These are phyloP conservation scores for Eucalyptus viminalis DNA, from an alignment of 345 rosid species.

Conservation along the genomic window DNA sequence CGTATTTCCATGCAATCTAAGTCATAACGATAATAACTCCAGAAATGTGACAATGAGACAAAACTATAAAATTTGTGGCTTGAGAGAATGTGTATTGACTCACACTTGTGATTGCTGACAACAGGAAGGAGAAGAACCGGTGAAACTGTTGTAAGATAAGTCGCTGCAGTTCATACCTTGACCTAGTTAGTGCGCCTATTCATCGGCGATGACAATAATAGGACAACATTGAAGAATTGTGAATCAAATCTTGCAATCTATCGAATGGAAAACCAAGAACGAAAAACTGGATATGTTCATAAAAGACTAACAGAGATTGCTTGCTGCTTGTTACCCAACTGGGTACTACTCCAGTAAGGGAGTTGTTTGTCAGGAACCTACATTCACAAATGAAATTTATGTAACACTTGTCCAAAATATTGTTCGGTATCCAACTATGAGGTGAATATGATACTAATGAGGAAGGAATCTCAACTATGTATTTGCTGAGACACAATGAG, in stretches of 20 bases:
- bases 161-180: slow-evolving; percentile 22
- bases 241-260: background rate
- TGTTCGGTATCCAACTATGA: background rate
- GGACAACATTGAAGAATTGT: background rate
- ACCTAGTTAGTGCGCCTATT: background rate
- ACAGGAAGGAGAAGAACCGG: slow-evolving; percentile 7
- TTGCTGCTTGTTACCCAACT: slow-evolving; percentile 21
- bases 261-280: background rate
- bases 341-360: slow-evolving; percentile 52
- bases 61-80: background rate
- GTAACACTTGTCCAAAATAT: background rate
- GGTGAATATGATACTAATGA: background rate
- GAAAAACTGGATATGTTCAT: background rate
- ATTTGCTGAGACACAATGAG: background rate
- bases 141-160: slow-evolving; percentile 78
- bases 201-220: background rate
- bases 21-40: background rate
- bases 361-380: slow-evolving; percentile 69
- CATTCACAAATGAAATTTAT: background rate
- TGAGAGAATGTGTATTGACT: background rate
- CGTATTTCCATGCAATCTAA: background rate
- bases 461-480: background rate
- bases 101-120: slow-evolving; percentile 39
- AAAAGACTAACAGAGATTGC: slow-evolving; percentile 19
- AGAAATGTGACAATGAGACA: background rate